These are phyloP conservation scores for Bipolaris zeicola DNA, from an alignment of 2,329 filamentous ascomycete species.

Conservation along the genomic window DNA sequence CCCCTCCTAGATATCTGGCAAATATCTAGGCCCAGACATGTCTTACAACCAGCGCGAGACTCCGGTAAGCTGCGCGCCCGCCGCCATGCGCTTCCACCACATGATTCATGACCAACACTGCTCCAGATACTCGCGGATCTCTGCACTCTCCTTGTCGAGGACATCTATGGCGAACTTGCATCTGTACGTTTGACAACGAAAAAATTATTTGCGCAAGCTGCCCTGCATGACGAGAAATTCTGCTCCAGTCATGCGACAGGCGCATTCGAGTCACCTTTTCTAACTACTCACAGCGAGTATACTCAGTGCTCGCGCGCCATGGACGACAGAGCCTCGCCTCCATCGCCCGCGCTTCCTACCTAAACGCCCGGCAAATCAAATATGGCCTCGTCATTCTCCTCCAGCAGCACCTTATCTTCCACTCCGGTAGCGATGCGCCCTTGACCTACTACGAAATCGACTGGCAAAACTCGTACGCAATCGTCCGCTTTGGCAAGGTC, in stretches of 20 bases:
- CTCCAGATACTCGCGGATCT: slow-evolving; percentile 82
- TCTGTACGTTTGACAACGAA: slow-evolving; percentile 63
- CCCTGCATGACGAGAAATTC: background rate
- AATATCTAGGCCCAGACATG: slow-evolving; percentile 44
- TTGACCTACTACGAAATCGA: slow-evolving; percentile 84
- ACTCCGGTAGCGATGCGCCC: slow-evolving; percentile 67
- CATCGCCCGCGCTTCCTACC: slow-evolving; percentile 72
- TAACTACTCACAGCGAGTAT: slow-evolving; percentile 71
- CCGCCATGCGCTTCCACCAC: slow-evolving; percentile 9
- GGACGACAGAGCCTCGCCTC: slow-evolving; percentile 76
- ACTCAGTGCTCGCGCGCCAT: slow-evolving; percentile 75
- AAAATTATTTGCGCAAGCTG: background rate
- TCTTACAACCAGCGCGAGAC: slow-evolving; percentile 46
- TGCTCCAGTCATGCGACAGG: slow-evolving; percentile 10
- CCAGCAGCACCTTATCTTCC: slow-evolving; percentile 84
- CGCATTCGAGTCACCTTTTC: slow-evolving; percentile 11
- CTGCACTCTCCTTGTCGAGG: slow-evolving; percentile 85
- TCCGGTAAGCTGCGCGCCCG: slow-evolving; percentile 37
- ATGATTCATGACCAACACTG: slow-evolving; percentile 49
- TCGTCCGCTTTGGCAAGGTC: slow-evolving; percentile 82
- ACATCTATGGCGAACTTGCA: slow-evolving; percentile 88
- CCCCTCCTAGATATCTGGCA: slow-evolving; percentile 42
- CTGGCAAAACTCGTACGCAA: slow-evolving; percentile 76
- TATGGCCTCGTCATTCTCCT: slow-evolving; percentile 83
- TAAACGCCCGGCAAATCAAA: slow-evolving; percentile 76